phyloP scores from a whole-genome alignment of 2,329 filamentous ascomycete species.

The Ilyonectria mors-panacis region DNA sequence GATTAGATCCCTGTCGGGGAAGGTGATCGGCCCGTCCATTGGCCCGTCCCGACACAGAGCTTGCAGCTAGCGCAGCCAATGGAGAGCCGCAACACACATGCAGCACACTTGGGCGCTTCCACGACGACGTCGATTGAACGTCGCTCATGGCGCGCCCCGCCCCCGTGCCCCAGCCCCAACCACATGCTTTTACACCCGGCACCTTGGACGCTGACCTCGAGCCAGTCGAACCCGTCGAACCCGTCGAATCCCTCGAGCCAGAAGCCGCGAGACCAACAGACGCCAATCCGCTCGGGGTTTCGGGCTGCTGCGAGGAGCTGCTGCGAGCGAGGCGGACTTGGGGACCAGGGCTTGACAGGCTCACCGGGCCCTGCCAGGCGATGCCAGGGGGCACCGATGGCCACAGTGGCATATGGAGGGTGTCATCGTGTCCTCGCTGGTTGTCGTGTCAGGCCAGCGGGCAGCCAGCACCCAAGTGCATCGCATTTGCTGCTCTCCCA shows the following conservation, averaged over 20 bases:
- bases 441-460: conserved; percentile 32
- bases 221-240: background rate
- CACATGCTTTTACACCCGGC: conserved; percentile 47
- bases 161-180: conserved; percentile 51
- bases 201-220: conserved; percentile 32
- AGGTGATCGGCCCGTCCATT: conserved; percentile 55
- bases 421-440: conserved; percentile 26
- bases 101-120: conserved; percentile 53
- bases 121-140: conserved; percentile 52
- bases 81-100: conserved; percentile 48
- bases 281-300: conserved; percentile 10
- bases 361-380: conserved; percentile 10
- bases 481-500: conserved; percentile 34
- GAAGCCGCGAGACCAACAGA: conserved; percentile 10
- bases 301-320: background rate
- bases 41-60: conserved; percentile 47
- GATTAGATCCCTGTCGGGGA: conserved; percentile 54
- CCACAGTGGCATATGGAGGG: conserved; percentile 25
- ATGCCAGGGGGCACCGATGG: conserved; percentile 15
- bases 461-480: conserved; percentile 34
- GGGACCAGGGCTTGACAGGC: conserved; percentile 13
- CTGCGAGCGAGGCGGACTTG: conserved; percentile 13
- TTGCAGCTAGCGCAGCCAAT: conserved; percentile 55
- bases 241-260: no score
- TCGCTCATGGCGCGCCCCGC: conserved; percentile 45